These are phyloP conservation scores for Chionographis japonica DNA, from an alignment of 106 monocot genomes.

Conservation along the genomic window DNA sequence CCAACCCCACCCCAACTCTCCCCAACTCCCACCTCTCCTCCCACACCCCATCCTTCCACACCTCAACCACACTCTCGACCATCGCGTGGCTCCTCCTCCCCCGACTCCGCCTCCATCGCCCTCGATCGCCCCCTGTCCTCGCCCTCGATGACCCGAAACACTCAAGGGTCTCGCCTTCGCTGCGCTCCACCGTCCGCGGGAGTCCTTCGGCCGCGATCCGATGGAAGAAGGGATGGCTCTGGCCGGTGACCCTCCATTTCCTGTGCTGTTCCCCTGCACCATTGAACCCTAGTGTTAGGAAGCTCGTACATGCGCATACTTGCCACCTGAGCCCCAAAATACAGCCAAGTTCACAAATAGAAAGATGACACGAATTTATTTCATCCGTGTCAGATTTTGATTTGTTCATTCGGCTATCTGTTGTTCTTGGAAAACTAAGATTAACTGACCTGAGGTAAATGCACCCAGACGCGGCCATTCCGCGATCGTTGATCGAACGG, in stretches of 20 bases:
- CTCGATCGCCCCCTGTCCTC: not conserved
- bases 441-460: conserved; percentile 4
- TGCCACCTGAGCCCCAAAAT: too few relatives aligned
- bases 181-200: not conserved
- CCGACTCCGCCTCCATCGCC: conserved; percentile 1
- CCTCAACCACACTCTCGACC: conserved; percentile 51
- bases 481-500: conserved; percentile 22
- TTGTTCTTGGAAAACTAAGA: too few relatives aligned
- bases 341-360: too few relatives aligned
- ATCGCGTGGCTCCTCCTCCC: conserved; percentile 35
- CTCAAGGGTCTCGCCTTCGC: not conserved
- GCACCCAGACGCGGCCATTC: conserved; percentile 18
- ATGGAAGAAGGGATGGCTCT: conserved; percentile 4
- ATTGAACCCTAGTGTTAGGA: not conserved
- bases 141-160: not conserved
- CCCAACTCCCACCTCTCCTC: conserved; percentile 52
- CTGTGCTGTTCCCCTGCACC: conserved; percentile 3
- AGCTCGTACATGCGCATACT: too few relatives aligned
- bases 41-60: conserved; percentile 31
- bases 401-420: too few relatives aligned
- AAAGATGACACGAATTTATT: too few relatives aligned
- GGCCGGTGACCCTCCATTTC: not conserved
- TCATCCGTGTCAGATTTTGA: too few relatives aligned
- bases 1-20: conserved; percentile 45
- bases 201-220: conserved; percentile 14